These are phyloP conservation scores for Lasiosphaeria miniovina DNA, from an alignment of 495 filamentous ascomycete species.

Conservation along the genomic window DNA sequence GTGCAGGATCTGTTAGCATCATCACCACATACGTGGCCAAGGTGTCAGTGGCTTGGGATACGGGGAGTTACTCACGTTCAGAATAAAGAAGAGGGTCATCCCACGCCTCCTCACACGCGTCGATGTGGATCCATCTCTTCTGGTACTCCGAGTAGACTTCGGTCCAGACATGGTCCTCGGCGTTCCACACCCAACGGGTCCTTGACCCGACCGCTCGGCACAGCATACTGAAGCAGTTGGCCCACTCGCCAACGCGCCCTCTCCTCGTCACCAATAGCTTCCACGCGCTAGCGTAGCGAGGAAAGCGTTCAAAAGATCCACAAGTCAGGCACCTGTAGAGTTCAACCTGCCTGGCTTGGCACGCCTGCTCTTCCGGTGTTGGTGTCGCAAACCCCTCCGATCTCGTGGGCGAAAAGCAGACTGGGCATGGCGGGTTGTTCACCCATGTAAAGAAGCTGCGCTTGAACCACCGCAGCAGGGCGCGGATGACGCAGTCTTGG, in stretches of 20 bases:
- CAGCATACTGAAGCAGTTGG: slow-evolving; percentile 98
- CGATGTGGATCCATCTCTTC: slow-evolving; percentile 91
- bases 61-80: slow-evolving; percentile 48
- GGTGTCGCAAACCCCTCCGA: slow-evolving; percentile 77
- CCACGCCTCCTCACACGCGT: slow-evolving; percentile 92
- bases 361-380: slow-evolving; percentile 81
- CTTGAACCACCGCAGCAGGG: slow-evolving; percentile 94
- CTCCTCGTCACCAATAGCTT: slow-evolving; percentile 77
- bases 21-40: background rate
- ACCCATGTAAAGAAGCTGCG: slow-evolving; percentile 93
- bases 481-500: slow-evolving; percentile 93
- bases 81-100: slow-evolving; percentile 93
- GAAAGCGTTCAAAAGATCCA: slow-evolving; percentile 78
- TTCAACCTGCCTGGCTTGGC: slow-evolving; percentile 81
- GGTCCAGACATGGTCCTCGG: slow-evolving; percentile 96
- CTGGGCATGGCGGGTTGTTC: slow-evolving; percentile 84
- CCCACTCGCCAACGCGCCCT: slow-evolving; percentile 92
- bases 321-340: slow-evolving; percentile 82
- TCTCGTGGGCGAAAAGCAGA: slow-evolving; percentile 76
- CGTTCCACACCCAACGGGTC: slow-evolving; percentile 99
- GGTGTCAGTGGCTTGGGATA: background rate
- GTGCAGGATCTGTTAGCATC: background rate
- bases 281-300: slow-evolving; percentile 95
- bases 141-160: slow-evolving; percentile 97
- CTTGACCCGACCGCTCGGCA: slow-evolving; percentile 87